These are phyloP conservation scores for Letharia columbiana DNA, from an alignment of 495 filamentous ascomycete genomes.

Conservation along the genomic window DNA sequence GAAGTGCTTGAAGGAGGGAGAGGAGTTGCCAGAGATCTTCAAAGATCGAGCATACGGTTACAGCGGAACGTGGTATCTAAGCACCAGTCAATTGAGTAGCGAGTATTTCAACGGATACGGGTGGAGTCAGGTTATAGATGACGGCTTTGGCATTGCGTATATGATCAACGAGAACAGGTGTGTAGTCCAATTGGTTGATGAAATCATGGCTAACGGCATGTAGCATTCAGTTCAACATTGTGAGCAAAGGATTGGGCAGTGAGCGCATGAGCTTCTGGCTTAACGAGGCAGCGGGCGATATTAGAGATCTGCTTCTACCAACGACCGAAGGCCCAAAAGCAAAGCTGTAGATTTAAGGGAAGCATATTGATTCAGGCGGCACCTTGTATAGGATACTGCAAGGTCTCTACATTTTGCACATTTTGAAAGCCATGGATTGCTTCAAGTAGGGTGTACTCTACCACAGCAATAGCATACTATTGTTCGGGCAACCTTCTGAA, in stretches of 20 bases:
- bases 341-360: constrained; percentile 54
- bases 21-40: constrained; percentile 74
- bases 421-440: not conserved
- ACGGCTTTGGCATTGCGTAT: constrained; percentile 94
- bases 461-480: not conserved
- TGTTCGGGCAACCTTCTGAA: no score
- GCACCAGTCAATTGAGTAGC: constrained; percentile 78
- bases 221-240: constrained; percentile 96
- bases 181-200: constrained; percentile 16
- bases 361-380: not conserved
- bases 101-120: constrained; percentile 99
- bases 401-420: not conserved
- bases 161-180: constrained; percentile 98
- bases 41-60: constrained; percentile 81
- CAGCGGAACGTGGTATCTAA: constrained; percentile 81
- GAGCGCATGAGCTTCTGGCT: constrained; percentile 92
- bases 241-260: constrained; percentile 82
- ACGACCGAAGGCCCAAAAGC: constrained; percentile 78
- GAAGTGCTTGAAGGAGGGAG: constrained; percentile 73
- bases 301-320: constrained; percentile 79
- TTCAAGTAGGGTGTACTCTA: not conserved
- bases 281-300: constrained; percentile 83
- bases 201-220: constrained; percentile 22
- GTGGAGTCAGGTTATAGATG: constrained; percentile 97
- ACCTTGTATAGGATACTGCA: not conserved